Evolutionary conservation across 495 filamentous ascomycete genomes (phyloP).

Genomic region (Oidiodendron maius): DNA sequence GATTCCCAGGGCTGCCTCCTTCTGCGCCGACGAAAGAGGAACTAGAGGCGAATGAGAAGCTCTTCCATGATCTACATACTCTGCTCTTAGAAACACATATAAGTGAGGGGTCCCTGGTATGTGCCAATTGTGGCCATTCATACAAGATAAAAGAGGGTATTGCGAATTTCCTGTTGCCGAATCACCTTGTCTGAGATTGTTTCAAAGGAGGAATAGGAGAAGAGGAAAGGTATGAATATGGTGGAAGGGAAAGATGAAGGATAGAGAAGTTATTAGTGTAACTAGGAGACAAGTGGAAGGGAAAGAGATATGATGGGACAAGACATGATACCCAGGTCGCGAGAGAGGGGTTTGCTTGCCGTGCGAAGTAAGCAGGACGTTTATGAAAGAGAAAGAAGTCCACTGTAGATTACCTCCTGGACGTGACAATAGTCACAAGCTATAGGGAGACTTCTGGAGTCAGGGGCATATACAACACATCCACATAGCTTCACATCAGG

Average conservation of each 20-base stretch:
- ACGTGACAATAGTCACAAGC: too few species aligned
- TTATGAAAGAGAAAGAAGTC: too few species aligned
- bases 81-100: slow-evolving; percentile 89
- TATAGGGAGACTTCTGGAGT: too few species aligned
- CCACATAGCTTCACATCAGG: too few species aligned
- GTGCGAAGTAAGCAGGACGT: too few species aligned
- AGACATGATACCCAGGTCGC: too few species aligned
- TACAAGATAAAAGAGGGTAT: slow-evolving; percentile 93
- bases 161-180: slow-evolving; percentile 90
- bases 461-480: too few species aligned
- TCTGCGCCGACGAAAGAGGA: slow-evolving; percentile 53
- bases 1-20: slow-evolving; percentile 71
- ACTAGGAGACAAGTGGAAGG: too few species aligned
- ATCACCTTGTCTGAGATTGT: slow-evolving; percentile 63
- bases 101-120: slow-evolving; percentile 78
- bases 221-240: background rate
- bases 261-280: background rate
- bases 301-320: too few species aligned
- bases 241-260: background rate
- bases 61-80: slow-evolving; percentile 69
- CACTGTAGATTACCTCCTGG: too few species aligned
- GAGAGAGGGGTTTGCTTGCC: too few species aligned
- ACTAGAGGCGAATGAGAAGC: slow-evolving; percentile 54
- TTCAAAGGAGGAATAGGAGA: slow-evolving; percentile 3
- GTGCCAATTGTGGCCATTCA: slow-evolving; percentile 86